phyloP scores from a whole-genome alignment of 169 alveolate genomes.

The Besnoitia besnoiti region DNA sequence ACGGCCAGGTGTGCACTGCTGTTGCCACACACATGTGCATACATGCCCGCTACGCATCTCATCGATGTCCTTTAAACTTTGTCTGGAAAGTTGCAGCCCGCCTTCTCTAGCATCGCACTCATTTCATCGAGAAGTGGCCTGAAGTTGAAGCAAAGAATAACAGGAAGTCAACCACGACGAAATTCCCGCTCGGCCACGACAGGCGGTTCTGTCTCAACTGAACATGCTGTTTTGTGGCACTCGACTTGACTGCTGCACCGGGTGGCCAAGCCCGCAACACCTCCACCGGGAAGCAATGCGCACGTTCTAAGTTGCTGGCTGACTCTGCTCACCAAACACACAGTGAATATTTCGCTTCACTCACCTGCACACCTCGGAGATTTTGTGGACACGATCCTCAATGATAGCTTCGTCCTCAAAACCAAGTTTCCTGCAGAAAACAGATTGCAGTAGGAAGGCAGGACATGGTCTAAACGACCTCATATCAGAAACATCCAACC shows the following conservation, averaged over 20 bases:
- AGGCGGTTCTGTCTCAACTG: too few relatives aligned
- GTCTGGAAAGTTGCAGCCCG: conserved; percentile 33
- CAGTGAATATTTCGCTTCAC: too few relatives aligned
- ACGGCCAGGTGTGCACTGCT: neutral
- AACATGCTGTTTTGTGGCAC: too few relatives aligned
- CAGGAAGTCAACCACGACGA: too few relatives aligned
- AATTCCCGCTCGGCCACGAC: too few relatives aligned
- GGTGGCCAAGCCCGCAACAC: too few relatives aligned
- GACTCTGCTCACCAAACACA: too few relatives aligned
- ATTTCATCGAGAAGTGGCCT: conserved; percentile 22
- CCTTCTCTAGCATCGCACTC: neutral
- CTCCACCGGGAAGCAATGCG: too few relatives aligned
- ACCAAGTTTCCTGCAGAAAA: conserved; percentile 22
- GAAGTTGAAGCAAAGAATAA: neutral
- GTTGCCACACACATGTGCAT: neutral
- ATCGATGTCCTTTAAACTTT: neutral
- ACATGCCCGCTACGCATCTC: neutral
- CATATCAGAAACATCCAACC: too few relatives aligned
- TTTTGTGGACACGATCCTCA: neutral
- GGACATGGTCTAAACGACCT: too few relatives aligned
- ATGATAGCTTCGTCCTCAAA: conserved; percentile 1
- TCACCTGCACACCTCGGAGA: conserved; percentile 36
- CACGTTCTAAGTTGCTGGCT: too few relatives aligned
- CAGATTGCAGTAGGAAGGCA: neutral
- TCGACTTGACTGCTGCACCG: too few relatives aligned